phyloP scores from a whole-genome alignment of 164 flowering plant genomes.

The Stephania cephalantha region DNA sequence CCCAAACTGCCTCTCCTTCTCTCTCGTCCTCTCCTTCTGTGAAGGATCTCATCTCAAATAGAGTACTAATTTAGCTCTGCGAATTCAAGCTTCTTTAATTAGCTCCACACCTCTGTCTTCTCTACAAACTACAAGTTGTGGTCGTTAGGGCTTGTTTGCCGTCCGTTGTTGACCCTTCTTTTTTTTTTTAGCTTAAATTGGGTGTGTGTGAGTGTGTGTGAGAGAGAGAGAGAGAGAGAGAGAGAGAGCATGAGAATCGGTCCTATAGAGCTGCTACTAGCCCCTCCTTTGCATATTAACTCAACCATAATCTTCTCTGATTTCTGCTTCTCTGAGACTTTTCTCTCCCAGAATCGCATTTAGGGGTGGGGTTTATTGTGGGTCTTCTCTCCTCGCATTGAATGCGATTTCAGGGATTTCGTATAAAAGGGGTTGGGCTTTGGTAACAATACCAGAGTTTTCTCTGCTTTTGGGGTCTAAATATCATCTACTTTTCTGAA shows the following conservation, averaged over 20 bases:
- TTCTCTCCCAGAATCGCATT: not conserved
- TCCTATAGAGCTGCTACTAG: not conserved
- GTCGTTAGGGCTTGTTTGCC: slow-evolving; percentile 4
- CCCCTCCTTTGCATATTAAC: not conserved
- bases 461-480: too few species aligned
- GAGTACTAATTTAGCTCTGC: not conserved
- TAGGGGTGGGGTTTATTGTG: not conserved
- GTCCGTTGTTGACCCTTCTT: slow-evolving; percentile 12
- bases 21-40: slow-evolving; percentile 8
- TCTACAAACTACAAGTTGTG: not conserved
- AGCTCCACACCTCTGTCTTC: not conserved
- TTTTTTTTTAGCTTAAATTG: not conserved
- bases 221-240: not conserved
- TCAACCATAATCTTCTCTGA: too few species aligned
- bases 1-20: slow-evolving; percentile 10
- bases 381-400: not conserved
- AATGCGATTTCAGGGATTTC: slow-evolving; percentile 11
- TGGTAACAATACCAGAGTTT: not conserved
- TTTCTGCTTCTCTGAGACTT: not conserved
- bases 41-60: slow-evolving; percentile 2
- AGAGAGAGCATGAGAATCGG: slow-evolving; percentile 15
- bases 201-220: not conserved
- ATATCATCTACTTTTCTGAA: too few species aligned
- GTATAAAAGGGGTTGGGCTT: slow-evolving; percentile 8
- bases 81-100: not conserved